phyloP scores from a whole-genome alignment of 345 rosid genomes.

The Lepidium aucheri region DNA sequence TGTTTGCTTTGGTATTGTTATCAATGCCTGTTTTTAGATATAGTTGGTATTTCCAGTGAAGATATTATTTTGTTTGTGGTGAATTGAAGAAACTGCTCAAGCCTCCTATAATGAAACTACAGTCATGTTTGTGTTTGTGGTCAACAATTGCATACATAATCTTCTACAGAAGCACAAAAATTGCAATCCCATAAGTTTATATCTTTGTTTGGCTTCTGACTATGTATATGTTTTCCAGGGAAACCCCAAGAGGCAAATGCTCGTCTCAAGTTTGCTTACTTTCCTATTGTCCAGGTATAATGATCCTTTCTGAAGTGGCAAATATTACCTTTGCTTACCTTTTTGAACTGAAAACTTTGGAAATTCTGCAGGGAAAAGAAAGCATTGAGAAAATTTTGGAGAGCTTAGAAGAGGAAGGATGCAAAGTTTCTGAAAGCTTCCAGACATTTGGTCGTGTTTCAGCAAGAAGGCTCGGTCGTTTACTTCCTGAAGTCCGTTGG shows the following conservation, averaged over 20 bases:
- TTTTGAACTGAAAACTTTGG: neutral
- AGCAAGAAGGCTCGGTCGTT: slow-evolving; percentile 66
- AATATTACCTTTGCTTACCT: neutral
- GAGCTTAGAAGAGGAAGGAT: slow-evolving; percentile 38
- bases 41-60: neutral
- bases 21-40: neutral
- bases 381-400: slow-evolving; percentile 48
- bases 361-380: slow-evolving; percentile 55
- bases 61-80: neutral
- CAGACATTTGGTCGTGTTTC: slow-evolving; percentile 53
- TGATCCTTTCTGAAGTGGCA: neutral
- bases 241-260: slow-evolving; percentile 48
- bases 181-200: neutral
- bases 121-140: neutral
- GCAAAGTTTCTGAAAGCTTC: slow-evolving; percentile 36
- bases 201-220: slow-evolving; percentile 11
- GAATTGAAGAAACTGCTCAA: neutral
- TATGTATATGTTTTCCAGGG: slow-evolving; percentile 11
- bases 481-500: slow-evolving; percentile 83
- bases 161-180: neutral
- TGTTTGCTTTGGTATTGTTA: neutral
- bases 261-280: slow-evolving; percentile 57
- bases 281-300: slow-evolving; percentile 54
- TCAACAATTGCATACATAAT: neutral
- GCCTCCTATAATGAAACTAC: neutral